Evolutionary conservation across 192 early-diverging fungal genomes (phyloP).

Genomic region (Dissophora globulifera): DNA sequence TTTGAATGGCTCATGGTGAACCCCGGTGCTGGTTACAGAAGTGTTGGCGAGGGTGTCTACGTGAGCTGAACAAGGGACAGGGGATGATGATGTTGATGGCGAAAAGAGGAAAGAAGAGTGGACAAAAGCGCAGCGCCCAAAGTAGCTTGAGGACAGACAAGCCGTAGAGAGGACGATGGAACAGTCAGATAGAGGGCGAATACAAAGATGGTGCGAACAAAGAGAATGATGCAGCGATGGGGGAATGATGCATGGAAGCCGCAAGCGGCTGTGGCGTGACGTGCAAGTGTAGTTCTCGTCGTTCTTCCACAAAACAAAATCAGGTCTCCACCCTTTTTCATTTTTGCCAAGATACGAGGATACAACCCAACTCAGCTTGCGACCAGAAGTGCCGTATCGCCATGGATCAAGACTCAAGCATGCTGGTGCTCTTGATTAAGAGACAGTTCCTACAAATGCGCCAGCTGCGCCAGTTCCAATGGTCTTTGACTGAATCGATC

Average conservation of each 20-base stretch:
- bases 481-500: conserved; percentile 9
- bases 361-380: background rate
- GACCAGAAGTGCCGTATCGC: background rate
- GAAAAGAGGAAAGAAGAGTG: background rate
- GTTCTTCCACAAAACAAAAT: too few species aligned
- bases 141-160: background rate
- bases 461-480: conserved; percentile 39
- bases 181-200: too few species aligned
- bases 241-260: too few species aligned
- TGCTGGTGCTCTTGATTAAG: conserved; percentile 35
- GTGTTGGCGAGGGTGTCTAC: background rate
- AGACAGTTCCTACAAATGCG: conserved; percentile 44
- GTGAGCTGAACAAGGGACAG: background rate
- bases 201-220: too few species aligned
- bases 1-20: conserved; percentile 10
- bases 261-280: too few species aligned
- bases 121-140: background rate
- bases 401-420: conserved; percentile 4
- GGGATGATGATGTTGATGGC: background rate
- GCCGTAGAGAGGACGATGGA: background rate
- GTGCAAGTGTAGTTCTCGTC: too few species aligned
- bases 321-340: background rate
- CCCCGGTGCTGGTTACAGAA: background rate
- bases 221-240: too few species aligned
- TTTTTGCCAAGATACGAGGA: too few species aligned